Evolutionary conservation across 345 rosid species (phyloP), one percentile per base, ranked within the genome.

Genomic region (Eucalyptus pauciflora): DNA sequence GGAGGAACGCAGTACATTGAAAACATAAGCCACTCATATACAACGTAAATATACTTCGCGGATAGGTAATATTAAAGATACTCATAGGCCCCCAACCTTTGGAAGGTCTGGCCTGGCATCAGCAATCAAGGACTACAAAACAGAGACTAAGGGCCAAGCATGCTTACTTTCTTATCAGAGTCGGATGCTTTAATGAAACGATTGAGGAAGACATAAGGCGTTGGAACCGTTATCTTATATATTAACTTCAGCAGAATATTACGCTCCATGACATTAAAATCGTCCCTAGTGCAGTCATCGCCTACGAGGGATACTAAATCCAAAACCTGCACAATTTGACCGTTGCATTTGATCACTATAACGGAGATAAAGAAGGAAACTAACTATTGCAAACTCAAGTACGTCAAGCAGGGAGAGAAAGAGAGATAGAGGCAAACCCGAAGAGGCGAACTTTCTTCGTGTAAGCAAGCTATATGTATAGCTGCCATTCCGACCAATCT

Each of bases 71-170:
- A 5, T 3, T 3, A n/a, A 58, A 58, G 64, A 25, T 58, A 24
- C 64, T 58, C n/a, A 10, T 1, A 25, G 14, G 64, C 29, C 64
- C 64, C n/a, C 64, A 25, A 58, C 13, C 64, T 58, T 58, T 0
- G 64, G 64, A 58, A 24, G n/a, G n/a, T 58, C 64, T 58, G 64
- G 0, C 64, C 64, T 58, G 64, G 64, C 64, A 58, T 58, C 64
- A 10, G 64, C 64, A 11, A 58, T 58, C 64, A 58, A 0, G 10
- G n/a, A 11, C 64, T 25, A 58, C n/a, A 58, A 58, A 58, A 25
- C 6, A 58, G 0, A 25, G 64, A 58, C 0, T 22, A 0, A 58
- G 64, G 64, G 64, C 0, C n/a, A 58, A 58, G 64, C 3, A 58
- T 33, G 37, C 37, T 33, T 11, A 24, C 64, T 25, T 58, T 58